Conservation (phyloP, 257 asterid species). For the Penstemon newberryi region DNA sequence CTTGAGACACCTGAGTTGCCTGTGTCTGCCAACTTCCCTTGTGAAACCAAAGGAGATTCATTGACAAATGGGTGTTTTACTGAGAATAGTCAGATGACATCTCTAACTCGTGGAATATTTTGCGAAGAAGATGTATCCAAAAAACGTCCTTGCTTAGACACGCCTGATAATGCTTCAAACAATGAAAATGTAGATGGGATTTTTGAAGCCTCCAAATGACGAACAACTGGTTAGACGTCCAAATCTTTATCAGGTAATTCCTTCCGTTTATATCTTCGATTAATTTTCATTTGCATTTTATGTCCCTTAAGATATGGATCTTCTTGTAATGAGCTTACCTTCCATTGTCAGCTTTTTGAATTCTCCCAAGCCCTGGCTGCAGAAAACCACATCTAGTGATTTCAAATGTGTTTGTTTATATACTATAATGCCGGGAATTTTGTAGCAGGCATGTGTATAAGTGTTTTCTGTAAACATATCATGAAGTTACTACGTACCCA, state of each 20-base stretch:
- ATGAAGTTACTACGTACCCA: not conserved
- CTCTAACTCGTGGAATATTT: slow-evolving; percentile 39
- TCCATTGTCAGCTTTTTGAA: slow-evolving; percentile 47
- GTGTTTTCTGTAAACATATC: slow-evolving; percentile 7
- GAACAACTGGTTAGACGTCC: slow-evolving; percentile 4
- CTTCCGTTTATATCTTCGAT: slow-evolving; percentile 34
- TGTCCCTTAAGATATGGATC: slow-evolving; percentile 25
- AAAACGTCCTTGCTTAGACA: slow-evolving; percentile 31
- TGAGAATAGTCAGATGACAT: slow-evolving; percentile 36
- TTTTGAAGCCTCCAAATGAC: slow-evolving; percentile 39
- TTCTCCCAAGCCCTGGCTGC: slow-evolving; percentile 20
- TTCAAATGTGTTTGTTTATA: not conserved
- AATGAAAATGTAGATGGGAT: slow-evolving; percentile 37
- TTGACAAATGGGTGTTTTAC: slow-evolving; percentile 30
- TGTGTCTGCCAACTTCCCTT: slow-evolving; percentile 42
- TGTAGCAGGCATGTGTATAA: not conserved
- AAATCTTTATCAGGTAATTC: slow-evolving; percentile 38
- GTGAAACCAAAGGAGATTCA: slow-evolving; percentile 38
- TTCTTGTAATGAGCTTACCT: slow-evolving; percentile 36
- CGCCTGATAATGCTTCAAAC: slow-evolving; percentile 40
- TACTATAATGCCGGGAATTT: slow-evolving; percentile 1
- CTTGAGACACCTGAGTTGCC: slow-evolving; percentile 53
- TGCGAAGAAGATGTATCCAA: slow-evolving; percentile 35
- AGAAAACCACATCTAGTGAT: slow-evolving; percentile 15
- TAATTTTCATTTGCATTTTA: slow-evolving; percentile 8